Evolutionary conservation across 257 asterid species (phyloP).

Genomic region (Eustoma russellianum): DNA sequence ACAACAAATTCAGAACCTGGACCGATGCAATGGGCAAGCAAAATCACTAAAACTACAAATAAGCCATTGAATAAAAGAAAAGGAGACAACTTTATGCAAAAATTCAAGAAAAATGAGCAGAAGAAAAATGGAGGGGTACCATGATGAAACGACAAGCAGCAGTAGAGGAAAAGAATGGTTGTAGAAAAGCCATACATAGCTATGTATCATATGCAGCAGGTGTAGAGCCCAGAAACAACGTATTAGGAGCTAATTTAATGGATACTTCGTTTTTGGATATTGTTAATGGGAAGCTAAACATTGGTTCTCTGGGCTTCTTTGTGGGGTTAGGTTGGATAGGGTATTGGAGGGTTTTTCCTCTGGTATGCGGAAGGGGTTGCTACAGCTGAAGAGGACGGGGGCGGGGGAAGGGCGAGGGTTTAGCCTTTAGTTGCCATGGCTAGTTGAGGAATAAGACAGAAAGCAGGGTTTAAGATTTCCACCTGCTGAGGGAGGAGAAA

Average conservation of each 20-base stretch:
- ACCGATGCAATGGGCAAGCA: too few species aligned
- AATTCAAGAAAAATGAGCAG: neutral
- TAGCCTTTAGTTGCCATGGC: neutral
- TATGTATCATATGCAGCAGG: neutral
- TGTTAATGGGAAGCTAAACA: too few species aligned
- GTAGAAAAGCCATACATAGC: constrained; percentile 14
- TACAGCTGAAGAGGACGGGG: too few species aligned
- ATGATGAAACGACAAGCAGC: constrained; percentile 19
- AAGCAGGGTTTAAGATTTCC: neutral
- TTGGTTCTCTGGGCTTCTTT: too few species aligned
- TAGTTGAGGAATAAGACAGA: neutral
- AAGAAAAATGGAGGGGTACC: constrained; percentile 14
- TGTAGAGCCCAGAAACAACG: constrained; percentile 1
- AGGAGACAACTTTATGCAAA: neutral
- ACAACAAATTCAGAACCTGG: too few species aligned
- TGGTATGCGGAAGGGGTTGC: too few species aligned
- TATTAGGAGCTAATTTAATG: neutral
- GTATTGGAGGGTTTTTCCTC: too few species aligned
- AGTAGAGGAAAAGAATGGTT: constrained; percentile 14
- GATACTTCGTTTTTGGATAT: neutral
- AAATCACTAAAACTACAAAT: too few species aligned
- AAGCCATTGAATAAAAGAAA: neutral
- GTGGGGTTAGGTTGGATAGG: too few species aligned
- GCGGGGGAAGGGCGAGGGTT: too few species aligned
- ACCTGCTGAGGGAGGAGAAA: too few species aligned